Base-by-base conservation (phyloP, 495 filamentous ascomycete species). In the Hypoxylon fragiforme region DNA sequence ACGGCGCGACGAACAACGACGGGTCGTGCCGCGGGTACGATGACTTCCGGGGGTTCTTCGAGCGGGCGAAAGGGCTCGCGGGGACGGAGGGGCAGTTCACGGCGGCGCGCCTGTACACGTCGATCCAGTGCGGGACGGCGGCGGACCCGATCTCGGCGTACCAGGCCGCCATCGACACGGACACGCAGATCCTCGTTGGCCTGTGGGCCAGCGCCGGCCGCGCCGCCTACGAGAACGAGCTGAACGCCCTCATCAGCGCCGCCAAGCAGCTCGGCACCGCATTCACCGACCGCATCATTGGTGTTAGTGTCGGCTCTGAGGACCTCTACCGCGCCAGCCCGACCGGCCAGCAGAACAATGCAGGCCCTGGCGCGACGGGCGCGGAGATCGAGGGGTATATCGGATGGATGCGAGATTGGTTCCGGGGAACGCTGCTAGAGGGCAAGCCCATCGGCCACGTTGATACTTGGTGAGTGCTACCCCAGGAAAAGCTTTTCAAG, bases 221-320 rank as follows among this genome's bases (percentile, higher is more conserved):
- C 45, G 68, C 31, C 14, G 66, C 59, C 15, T 78, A 89, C 48
- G 63, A 75, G 60, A 82, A 84, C 52, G 83, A 89, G 64, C 65
- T 89, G n/a, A 70, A 76, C 16, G 86, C 87, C 14, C 78, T 90
- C 26, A 75, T 76, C 63, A 61, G 70, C 22, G 83, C 81, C 51
- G 84, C 81, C 63, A 36, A 47, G 7, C 68, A 76, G 55, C 83
- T 86, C 62, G 83, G 83, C 13, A 69, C 71, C 4, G 63, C 61
- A 3, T 82, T 90, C 67, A 74, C 81, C 39, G 70, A 79, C 58
- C 76, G 83, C 42, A 76, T 91, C 35, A 79, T 78, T 42, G 89
- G 85, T 70, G 88, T 92, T 70, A 89, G 87, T 22, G 87, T 92
- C 50, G 89, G 88, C 42, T 86, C 81, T 57, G 89, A 92, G 75